phyloP scores from a whole-genome alignment of 176 grass and related monocot species.

The Coix lacrymajobi region DNA sequence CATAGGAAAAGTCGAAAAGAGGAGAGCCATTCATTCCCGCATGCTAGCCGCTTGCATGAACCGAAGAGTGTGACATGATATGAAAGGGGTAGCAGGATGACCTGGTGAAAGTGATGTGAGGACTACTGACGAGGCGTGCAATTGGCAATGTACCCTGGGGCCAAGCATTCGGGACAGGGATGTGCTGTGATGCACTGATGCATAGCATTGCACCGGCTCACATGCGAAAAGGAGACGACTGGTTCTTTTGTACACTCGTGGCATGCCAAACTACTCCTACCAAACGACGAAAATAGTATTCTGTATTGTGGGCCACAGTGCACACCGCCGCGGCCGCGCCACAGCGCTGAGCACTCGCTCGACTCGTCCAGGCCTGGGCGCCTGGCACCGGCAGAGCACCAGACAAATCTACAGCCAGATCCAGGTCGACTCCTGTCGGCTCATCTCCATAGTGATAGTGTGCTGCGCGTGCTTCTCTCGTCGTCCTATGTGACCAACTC shows the following conservation, averaged over 20 bases:
- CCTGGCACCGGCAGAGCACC: constrained; percentile 11
- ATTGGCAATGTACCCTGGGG: neutral
- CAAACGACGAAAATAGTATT: neutral
- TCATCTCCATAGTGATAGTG: neutral
- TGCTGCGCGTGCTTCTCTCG: neutral
- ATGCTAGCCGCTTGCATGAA: neutral
- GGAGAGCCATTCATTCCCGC: neutral
- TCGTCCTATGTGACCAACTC: neutral
- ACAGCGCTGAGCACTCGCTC: neutral
- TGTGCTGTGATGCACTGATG: neutral
- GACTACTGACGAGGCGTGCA: neutral
- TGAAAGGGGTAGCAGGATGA: neutral
- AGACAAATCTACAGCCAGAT: constrained; percentile 71
- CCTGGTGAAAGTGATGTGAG: constrained; percentile 11
- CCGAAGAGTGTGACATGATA: neutral
- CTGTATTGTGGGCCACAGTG: neutral
- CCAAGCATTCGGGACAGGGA: neutral
- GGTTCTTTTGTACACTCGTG: constrained; percentile 23
- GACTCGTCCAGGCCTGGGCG: neutral
- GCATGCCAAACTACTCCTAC: neutral
- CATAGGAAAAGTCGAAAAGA: neutral
- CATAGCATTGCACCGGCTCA: constrained; percentile 20
- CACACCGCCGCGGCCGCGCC: neutral
- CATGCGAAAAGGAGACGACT: constrained; percentile 22
- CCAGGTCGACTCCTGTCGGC: constrained; percentile 43